phyloP scores from a whole-genome alignment of 179 eudicot genomes.

The Patellifolia procumbens region DNA sequence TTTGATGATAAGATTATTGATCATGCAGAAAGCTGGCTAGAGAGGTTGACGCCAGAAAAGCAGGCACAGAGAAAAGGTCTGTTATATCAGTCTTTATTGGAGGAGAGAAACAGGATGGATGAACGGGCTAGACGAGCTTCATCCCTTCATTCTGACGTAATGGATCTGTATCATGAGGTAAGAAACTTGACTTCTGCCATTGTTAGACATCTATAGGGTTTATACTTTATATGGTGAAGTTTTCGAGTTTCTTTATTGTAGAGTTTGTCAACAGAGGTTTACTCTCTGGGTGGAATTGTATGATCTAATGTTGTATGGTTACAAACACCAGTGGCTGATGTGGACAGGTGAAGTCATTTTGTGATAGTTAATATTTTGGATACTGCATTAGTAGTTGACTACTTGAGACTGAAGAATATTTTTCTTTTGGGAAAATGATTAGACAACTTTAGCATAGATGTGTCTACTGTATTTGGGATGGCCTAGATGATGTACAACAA shows the following conservation, averaged over 20 bases:
- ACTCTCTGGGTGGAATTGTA: background rate
- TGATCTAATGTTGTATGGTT: background rate
- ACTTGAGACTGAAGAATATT: background rate
- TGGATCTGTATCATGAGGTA: constrained; percentile 79
- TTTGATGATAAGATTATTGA: constrained; percentile 73
- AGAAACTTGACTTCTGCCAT: constrained; percentile 9
- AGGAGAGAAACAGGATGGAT: constrained; percentile 72
- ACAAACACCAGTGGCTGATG: background rate
- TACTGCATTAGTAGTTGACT: background rate
- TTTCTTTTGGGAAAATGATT: background rate
- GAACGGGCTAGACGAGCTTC: constrained; percentile 59
- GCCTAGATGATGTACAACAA: background rate
- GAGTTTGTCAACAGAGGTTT: background rate
- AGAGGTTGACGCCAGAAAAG: constrained; percentile 79
- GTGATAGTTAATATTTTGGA: background rate
- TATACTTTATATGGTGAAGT: background rate
- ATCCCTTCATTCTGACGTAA: constrained; percentile 60
- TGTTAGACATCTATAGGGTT: background rate
- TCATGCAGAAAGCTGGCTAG: constrained; percentile 74
- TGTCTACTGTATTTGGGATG: background rate
- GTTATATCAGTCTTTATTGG: constrained; percentile 68
- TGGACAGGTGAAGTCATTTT: background rate
- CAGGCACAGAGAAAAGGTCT: constrained; percentile 60
- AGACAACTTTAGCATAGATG: background rate
- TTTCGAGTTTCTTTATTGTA: background rate